phyloP scores from a whole-genome alignment of 441 rosid genomes.

The Syzygium syzygioides region DNA sequence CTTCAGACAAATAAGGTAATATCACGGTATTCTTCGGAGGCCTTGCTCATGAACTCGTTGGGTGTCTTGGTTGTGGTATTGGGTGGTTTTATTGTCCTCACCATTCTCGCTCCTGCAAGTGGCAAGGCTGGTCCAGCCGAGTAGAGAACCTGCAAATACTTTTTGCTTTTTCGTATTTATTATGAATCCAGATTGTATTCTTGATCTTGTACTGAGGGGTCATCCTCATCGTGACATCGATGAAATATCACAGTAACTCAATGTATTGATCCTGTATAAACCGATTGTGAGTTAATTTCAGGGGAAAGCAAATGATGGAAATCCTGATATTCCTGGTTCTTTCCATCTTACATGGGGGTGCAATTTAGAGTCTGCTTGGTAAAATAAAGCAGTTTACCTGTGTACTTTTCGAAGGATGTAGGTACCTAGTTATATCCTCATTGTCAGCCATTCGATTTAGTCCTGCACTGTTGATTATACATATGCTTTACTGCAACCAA shows the following conservation, averaged over 20 bases:
- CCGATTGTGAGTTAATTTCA: neutral
- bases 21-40: constrained; percentile 69
- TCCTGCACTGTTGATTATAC: neutral
- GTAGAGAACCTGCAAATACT: constrained; percentile 8
- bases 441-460: neutral
- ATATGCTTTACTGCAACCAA: neutral
- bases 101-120: constrained; percentile 38
- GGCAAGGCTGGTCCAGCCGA: constrained; percentile 49
- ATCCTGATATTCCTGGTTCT: neutral
- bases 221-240: neutral
- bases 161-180: neutral
- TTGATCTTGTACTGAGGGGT: neutral
- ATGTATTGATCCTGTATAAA: neutral
- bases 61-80: constrained; percentile 66
- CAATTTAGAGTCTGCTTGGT: neutral
- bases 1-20: constrained; percentile 65
- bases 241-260: neutral
- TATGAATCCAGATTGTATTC: neutral
- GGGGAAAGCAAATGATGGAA: neutral
- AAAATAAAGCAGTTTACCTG: neutral
- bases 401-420: neutral
- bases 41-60: constrained; percentile 66
- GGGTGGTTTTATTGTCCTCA: constrained; percentile 77
- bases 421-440: neutral
- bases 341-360: neutral